Percentiles rank a stretch among this genome's conserved stretches.
Conservation (phyloP, 2,329 filamentous ascomycete species). For the Calonectria pseudoturangicola region DNA sequence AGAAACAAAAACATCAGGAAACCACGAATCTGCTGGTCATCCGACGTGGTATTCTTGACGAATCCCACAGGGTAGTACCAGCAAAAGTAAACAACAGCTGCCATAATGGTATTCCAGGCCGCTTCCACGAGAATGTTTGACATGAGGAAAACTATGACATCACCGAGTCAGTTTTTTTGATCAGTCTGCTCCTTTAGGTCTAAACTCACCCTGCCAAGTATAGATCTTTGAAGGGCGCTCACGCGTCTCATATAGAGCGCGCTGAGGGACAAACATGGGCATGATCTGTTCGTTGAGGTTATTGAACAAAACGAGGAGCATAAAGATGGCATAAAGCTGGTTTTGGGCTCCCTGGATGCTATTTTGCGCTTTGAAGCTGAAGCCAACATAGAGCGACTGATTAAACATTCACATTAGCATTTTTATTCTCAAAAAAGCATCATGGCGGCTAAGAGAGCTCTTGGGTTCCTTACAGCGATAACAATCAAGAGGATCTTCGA, state of each 20-base stretch:
- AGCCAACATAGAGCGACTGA: slow-evolving; percentile 76
- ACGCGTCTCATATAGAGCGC: slow-evolving; percentile 79
- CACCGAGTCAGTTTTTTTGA: background rate
- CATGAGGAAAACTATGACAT: slow-evolving; percentile 68
- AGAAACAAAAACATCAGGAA: slow-evolving; percentile 78
- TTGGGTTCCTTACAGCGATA: slow-evolving; percentile 21
- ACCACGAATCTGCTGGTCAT: slow-evolving; percentile 65
- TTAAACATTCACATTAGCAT: background rate
- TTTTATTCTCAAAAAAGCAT: background rate
- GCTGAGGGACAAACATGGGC: slow-evolving; percentile 81
- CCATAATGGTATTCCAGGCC: slow-evolving; percentile 77
- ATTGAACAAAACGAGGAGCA: slow-evolving; percentile 81
- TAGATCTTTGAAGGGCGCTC: slow-evolving; percentile 81
- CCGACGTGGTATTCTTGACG: slow-evolving; percentile 72
- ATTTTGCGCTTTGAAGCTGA: slow-evolving; percentile 73
- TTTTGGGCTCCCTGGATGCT: slow-evolving; percentile 82
- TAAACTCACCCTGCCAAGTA: slow-evolving; percentile 53
- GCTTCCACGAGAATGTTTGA: slow-evolving; percentile 77
- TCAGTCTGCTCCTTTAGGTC: rapidly evolving
- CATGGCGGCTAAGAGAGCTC: background rate
- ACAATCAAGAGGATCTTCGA: slow-evolving; percentile 81
- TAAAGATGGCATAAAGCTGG: slow-evolving; percentile 80
- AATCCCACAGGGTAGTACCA: slow-evolving; percentile 82
- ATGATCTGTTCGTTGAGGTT: slow-evolving; percentile 76
- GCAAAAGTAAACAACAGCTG: slow-evolving; percentile 75